Conservation (phyloP, 768 basidiomycete species). For the Termitomyces bulborhizus region DNA sequence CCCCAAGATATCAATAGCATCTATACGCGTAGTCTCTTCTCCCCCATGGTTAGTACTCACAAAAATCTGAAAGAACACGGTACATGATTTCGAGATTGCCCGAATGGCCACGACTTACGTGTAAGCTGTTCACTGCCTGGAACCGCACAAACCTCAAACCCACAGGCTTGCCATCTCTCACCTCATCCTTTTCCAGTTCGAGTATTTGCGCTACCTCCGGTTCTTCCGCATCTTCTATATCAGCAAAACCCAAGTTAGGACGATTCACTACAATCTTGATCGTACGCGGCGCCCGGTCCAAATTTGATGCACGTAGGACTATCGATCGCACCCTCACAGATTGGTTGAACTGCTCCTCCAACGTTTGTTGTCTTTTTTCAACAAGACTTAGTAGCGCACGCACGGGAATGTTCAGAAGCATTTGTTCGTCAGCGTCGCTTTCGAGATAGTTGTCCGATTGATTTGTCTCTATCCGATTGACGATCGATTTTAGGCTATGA, state of each 20-base stretch:
- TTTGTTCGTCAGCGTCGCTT: constrained; percentile 70
- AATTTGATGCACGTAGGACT: constrained; percentile 34
- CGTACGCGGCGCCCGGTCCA: constrained; percentile 45
- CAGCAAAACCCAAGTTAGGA: constrained; percentile 56
- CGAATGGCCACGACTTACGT: constrained; percentile 36
- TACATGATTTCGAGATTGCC: not conserved
- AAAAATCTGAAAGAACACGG: constrained; percentile 46
- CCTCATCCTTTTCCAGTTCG: constrained; percentile 43
- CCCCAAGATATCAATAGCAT: constrained; percentile 62
- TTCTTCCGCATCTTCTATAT: constrained; percentile 50
- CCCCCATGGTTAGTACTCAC: constrained; percentile 60
- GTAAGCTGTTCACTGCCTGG: constrained; percentile 59
- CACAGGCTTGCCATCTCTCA: constrained; percentile 39
- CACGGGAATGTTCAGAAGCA: constrained; percentile 63
- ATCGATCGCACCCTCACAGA: constrained; percentile 58
- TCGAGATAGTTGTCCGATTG: constrained; percentile 40
- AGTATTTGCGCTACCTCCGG: constrained; percentile 51
- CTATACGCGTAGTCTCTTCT: constrained; percentile 60
- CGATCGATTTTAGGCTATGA: constrained; percentile 48
- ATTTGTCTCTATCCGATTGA: constrained; percentile 39
- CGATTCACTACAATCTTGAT: constrained; percentile 63
- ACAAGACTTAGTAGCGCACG: constrained; percentile 17
- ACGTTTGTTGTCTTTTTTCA: not conserved
- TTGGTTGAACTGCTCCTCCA: constrained; percentile 58
- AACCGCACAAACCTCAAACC: constrained; percentile 62